These are phyloP conservation scores for Magnaporthiopsis incrustans DNA, from an alignment of 2,329 filamentous ascomycete genomes.

Conservation along the genomic window DNA sequence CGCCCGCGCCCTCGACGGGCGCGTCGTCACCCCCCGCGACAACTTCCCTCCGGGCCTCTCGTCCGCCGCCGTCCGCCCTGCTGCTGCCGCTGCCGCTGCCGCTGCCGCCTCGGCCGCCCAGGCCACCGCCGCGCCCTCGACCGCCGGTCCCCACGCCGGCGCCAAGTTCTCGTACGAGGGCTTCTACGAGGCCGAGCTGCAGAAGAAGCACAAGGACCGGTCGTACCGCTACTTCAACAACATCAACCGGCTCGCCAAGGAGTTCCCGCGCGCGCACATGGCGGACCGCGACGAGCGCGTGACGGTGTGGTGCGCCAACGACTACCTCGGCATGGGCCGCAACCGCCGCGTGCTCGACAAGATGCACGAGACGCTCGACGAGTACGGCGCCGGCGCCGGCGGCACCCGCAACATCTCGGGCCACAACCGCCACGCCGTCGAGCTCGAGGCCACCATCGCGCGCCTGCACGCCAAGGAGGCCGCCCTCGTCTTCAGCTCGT, in stretches of 20 bases:
- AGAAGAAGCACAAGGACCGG: slow-evolving; percentile 99
- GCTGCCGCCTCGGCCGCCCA: slow-evolving; percentile 9
- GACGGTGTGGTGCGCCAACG: slow-evolving; percentile 98
- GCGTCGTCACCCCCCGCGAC: slow-evolving; percentile 38
- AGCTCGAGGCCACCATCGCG: slow-evolving; percentile 72
- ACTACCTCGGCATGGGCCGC: slow-evolving; percentile 96
- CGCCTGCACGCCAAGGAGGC: slow-evolving; percentile 87
- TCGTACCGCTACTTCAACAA: slow-evolving; percentile 99
- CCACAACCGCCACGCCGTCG: slow-evolving; percentile 90
- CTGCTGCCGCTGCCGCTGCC: slow-evolving; percentile 10
- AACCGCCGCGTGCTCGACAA: slow-evolving; percentile 77
- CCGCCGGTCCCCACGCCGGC: slow-evolving; percentile 20
- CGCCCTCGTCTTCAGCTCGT: slow-evolving; percentile 91
- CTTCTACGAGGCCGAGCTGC: slow-evolving; percentile 82
- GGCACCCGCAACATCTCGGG: slow-evolving; percentile 97
- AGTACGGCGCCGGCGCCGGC: slow-evolving; percentile 89
- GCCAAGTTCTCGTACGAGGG: slow-evolving; percentile 81
- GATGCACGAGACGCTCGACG: slow-evolving; percentile 93
- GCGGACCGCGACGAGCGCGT: slow-evolving; percentile 74
- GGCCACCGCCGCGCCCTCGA: slow-evolving; percentile 14
- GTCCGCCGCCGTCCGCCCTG: slow-evolving; percentile 2
- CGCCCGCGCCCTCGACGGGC: slow-evolving; percentile 65
- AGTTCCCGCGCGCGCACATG: slow-evolving; percentile 94
- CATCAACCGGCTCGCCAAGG: slow-evolving; percentile 95
- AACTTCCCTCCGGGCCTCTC: slow-evolving; percentile 28